Percentiles rank a stretch among this genome's conserved stretches.
These are phyloP conservation scores for Naumovozyma castellii DNA, from an alignment of 805 yeast species.

Conservation along the genomic window DNA sequence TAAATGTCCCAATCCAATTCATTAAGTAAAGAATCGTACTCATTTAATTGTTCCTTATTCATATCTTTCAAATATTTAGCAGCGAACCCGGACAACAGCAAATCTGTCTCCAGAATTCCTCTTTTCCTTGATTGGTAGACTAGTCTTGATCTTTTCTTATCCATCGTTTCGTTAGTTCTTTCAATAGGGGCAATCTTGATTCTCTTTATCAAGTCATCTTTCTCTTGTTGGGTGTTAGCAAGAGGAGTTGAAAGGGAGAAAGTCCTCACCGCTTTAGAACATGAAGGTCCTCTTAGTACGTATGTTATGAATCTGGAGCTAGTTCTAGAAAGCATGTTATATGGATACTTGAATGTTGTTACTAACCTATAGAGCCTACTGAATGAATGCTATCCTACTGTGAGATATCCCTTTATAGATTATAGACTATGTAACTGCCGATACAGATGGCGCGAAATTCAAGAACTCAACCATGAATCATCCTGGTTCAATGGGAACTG, in stretches of 20 bases:
- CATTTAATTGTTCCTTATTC: conserved; percentile 59
- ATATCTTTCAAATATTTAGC: conserved; percentile 55
- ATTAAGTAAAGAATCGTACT: conserved; percentile 77
- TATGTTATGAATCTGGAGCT: too few relatives aligned
- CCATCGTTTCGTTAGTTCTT: conserved; percentile 62
- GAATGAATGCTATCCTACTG: too few relatives aligned
- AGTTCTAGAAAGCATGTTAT: too few relatives aligned
- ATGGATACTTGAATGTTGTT: too few relatives aligned
- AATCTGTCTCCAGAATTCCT: conserved; percentile 89
- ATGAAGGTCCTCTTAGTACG: neutral
- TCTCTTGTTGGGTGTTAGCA: conserved; percentile 2
- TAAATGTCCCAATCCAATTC: conserved; percentile 99
- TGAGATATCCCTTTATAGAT: too few relatives aligned
- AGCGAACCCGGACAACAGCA: conserved; percentile 78
- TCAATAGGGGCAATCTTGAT: conserved; percentile 71
- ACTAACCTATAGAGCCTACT: too few relatives aligned
- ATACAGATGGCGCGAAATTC: too few relatives aligned
- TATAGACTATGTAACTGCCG: too few relatives aligned
- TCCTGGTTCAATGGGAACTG: conserved; percentile 24
- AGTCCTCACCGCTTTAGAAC: neutral
- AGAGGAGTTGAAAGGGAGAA: neutral
- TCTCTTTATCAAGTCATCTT: conserved; percentile 36
- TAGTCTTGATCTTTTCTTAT: conserved; percentile 75
- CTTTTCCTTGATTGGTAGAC: conserved; percentile 88
- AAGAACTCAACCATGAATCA: conserved; percentile 24